Base-by-base conservation (phyloP, 257 asterid genomes). In the Rehmannia glutinosa region DNA sequence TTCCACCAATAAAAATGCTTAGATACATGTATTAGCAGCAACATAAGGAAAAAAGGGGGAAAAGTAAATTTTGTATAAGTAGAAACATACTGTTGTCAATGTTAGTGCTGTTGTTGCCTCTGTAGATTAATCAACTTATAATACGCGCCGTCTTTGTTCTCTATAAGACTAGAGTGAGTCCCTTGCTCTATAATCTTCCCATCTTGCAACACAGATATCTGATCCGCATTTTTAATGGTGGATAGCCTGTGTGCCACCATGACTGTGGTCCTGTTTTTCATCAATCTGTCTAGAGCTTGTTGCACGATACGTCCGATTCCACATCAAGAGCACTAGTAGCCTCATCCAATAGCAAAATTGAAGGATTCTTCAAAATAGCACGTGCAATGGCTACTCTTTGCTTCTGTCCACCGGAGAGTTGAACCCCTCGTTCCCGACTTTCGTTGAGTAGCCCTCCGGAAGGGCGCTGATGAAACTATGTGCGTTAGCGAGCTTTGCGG, bases 401-500 rank as follows among this genome's bases (percentile, higher is more conserved):
- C n/a, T n/a, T n/a, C n/a, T n/a, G n/a, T n/a, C n/a, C 96, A 10
- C 96, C 93, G 0, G 96, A 88, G 20, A 88, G 90, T 47, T 85
- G 96, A 20, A 88, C 90, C 57, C 96, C 93, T 55, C 96, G 51
- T 88, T 90, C 46, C 96, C 96, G 5, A 88, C 96, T 69, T 71
- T 77, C n/a, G 96, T 88, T 2, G 80, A 74, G 77, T 88, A 92
- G 97, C 97, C n/a, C 72, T 92, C 91, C 0, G 98, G 98, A 9
- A 92, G 93, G 42, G 79, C 76, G 59, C 86, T 84, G 38, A 92
- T 86, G 84, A 86, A 92, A 21, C 64, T 77, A 15, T 92, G 97
- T 0, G 98, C 97, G 30, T 92, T 89, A 0, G 97, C 98, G 0
- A 84, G 89, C 78, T 84, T 89, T 39, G 98, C 92, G 2, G 98